A percentile compares a stretch with the other conserved stretches of the same genome.
These are phyloP conservation scores for Echinochloa phyllopogon DNA, from an alignment of 176 grass and related monocot genomes.

Conservation along the genomic window DNA sequence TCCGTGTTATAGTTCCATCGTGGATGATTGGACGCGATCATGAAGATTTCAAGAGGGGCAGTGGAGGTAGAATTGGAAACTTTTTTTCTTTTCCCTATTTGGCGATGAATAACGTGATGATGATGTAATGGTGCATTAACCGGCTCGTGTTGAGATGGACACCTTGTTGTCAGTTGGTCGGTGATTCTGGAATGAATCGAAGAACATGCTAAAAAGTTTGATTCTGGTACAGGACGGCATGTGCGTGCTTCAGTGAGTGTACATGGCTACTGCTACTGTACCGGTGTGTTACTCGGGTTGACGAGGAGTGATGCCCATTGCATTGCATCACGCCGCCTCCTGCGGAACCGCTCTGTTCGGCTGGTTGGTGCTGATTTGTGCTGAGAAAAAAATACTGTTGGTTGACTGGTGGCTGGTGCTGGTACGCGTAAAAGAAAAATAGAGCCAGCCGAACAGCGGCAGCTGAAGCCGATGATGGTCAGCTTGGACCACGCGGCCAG, in stretches of 20 bases:
- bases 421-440: too few relatives aligned
- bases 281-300: too few relatives aligned
- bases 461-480: too few relatives aligned
- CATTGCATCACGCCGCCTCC: too few relatives aligned
- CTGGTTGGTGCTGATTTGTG: too few relatives aligned
- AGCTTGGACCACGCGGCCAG: too few relatives aligned
- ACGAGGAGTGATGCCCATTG: too few relatives aligned
- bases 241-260: neutral
- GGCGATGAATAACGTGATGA: neutral
- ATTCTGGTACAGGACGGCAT: neutral
- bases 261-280: neutral
- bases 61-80: neutral
- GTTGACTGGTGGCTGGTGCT: too few relatives aligned
- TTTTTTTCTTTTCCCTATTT: neutral
- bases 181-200: neutral
- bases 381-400: too few relatives aligned
- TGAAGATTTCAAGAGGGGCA: neutral
- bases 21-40: neutral
- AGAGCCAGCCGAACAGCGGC: too few relatives aligned
- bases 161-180: neutral
- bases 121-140: constrained; percentile 10
- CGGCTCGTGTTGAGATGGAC: neutral
- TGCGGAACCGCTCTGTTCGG: too few relatives aligned
- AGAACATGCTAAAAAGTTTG: neutral
- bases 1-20: neutral